Conservation (phyloP, 225 moss, liverwort and hornwort species). For the Pseudoscleropodium purum region DNA sequence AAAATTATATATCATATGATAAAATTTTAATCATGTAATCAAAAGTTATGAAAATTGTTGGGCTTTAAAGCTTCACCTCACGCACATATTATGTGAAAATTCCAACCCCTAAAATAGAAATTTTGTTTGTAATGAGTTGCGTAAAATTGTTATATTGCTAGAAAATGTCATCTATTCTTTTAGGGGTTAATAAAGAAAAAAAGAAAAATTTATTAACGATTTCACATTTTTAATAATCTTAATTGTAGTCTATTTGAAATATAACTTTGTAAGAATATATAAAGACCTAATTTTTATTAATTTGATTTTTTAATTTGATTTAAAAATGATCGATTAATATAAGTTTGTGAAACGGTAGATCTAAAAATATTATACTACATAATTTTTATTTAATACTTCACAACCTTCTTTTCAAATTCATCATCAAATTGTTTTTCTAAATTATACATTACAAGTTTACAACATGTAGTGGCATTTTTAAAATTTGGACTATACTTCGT, state of each 20-base stretch:
- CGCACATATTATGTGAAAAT: no score
- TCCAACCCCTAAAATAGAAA: no score
- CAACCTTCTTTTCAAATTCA: background rate
- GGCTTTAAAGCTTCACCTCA: no score
- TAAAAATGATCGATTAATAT: background rate
- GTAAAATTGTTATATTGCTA: no score
- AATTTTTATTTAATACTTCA: background rate
- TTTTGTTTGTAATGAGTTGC: no score
- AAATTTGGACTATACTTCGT: background rate
- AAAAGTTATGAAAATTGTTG: no score
- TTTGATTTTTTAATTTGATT: background rate
- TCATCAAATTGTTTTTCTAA: background rate
- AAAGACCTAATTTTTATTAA: background rate
- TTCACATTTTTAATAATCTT: background rate
- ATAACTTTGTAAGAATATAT: background rate
- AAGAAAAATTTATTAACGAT: background rate
- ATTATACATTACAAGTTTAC: background rate
- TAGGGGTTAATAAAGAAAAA: background rate
- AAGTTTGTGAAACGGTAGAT: background rate
- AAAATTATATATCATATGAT: no score
- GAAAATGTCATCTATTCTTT: no score
- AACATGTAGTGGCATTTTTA: background rate
- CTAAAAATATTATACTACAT: accelerated
- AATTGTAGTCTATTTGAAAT: background rate
- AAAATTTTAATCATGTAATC: no score